Evolutionary conservation across 352 stramenopile genomes (phyloP).

Genomic region (Aphanomyces invadans): DNA sequence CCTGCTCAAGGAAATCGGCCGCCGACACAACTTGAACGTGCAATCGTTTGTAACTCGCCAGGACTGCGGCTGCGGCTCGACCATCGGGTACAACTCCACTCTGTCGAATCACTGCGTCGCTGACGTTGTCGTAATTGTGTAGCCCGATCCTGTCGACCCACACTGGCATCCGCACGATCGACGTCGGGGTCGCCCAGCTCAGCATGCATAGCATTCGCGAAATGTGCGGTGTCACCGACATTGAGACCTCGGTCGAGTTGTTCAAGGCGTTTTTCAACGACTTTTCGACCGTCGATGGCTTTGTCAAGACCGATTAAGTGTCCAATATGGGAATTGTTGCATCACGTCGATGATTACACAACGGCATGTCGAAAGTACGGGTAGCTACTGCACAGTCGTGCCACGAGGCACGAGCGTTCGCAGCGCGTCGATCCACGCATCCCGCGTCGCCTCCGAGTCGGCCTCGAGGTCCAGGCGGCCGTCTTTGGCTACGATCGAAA

Average conservation of each 20-base stretch:
- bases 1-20: slow-evolving; percentile 87
- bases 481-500: slow-evolving; percentile 58
- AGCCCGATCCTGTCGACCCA: slow-evolving; percentile 88
- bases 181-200: slow-evolving; percentile 94
- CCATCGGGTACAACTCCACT: slow-evolving; percentile 77
- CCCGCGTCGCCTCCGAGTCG: slow-evolving; percentile 53
- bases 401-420: neutral
- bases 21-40: slow-evolving; percentile 73
- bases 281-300: slow-evolving; percentile 85
- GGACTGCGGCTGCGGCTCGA: slow-evolving; percentile 94
- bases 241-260: slow-evolving; percentile 74
- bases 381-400: neutral
- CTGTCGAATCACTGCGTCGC: too few species aligned
- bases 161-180: slow-evolving; percentile 95
- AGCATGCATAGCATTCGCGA: slow-evolving; percentile 98
- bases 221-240: slow-evolving; percentile 88
- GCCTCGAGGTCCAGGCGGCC: slow-evolving; percentile 59
- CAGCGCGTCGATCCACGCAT: slow-evolving; percentile 41
- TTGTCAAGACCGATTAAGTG: slow-evolving; percentile 53
- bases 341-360: too few species aligned
- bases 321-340: too few species aligned
- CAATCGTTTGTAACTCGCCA: slow-evolving; percentile 97
- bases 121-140: too few species aligned
- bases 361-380: too few species aligned
- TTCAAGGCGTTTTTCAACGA: slow-evolving; percentile 92